phyloP scores from a whole-genome alignment of 441 rosid species.

The Adansonia rubrostipa region DNA sequence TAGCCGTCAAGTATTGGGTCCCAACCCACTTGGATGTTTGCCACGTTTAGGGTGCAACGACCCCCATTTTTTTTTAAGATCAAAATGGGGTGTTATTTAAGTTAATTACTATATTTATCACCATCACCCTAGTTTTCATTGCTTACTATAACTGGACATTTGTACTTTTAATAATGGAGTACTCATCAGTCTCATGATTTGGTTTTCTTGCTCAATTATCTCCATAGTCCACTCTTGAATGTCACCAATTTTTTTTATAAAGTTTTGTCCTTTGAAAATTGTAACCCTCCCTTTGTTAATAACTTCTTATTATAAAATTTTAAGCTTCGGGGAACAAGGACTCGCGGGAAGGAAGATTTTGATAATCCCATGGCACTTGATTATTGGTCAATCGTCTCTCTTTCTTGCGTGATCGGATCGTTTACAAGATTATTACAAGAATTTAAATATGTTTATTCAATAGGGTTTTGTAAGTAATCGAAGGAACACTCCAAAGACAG shows the following conservation, averaged over 20 bases:
- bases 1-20: slow-evolving; percentile 32
- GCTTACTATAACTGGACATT: background rate
- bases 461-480: slow-evolving; percentile 24
- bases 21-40: slow-evolving; percentile 25
- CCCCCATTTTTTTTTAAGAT: background rate
- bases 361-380: background rate
- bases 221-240: background rate
- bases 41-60: slow-evolving; percentile 18
- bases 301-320: background rate
- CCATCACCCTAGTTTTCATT: background rate
- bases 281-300: slow-evolving; percentile 9
- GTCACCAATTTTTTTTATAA: background rate
- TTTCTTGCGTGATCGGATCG: slow-evolving; percentile 21
- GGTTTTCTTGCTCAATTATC: background rate
- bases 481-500: slow-evolving; percentile 34
- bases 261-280: background rate
- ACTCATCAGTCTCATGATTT: background rate
- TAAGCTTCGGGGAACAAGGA: background rate
- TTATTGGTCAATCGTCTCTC: slow-evolving; percentile 20
- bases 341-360: slow-evolving; percentile 10
- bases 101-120: background rate
- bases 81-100: background rate
- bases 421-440: background rate
- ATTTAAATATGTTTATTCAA: background rate
- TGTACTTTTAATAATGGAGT: background rate